Evolutionary conservation across 352 stramenopile genomes (phyloP), one percentile per base, ranked within the genome.

Genomic region (Globisporangium camurandrum): DNA sequence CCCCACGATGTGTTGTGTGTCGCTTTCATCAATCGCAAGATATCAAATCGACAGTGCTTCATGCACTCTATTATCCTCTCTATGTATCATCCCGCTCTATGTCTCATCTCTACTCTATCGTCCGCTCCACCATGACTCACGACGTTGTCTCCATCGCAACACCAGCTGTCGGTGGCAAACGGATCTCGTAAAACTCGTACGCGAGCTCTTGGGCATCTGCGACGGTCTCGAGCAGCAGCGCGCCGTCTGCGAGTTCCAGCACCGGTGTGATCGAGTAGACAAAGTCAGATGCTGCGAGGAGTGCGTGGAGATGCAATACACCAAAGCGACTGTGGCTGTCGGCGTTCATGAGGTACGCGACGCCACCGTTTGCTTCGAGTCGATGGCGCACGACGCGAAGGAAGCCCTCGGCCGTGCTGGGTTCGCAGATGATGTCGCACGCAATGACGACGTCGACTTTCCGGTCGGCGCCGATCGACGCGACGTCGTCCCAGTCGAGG

Each of bases 141-240:
- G n/a, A n/a, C n/a, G n/a, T n/a, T n/a, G n/a, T n/a, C n/a, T n/a
- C n/a, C n/a, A n/a, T n/a, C n/a, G n/a, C n/a, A n/a, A n/a, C n/a
- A n/a, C n/a, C n/a, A n/a, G n/a, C 4, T 19, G n/a, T 19, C 10
- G 36, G 5, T 11, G 36, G 36, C 45, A 78, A 50, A 54, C 75
- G 79, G 47, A 93, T 93, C 61, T 90, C 78, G 54, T 93, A 93
- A 51, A 86, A 86, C 59, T 93, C 82, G 62, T 93, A 93, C 23
- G 71, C 72, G n/a, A 93, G 62, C 45, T 91, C 79, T 46, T 77
- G 71, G 16, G 73, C 76, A 42, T 93, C 82, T 4, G 54, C 67
- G 14, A 93, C 79, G 6, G 82, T 88, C 45, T 89, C 78, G 12
- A 93, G 71, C 41, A 93, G 68, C 37, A 74, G 59, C 30, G 46